Base-by-base conservation (phyloP, 495 filamentous ascomycete genomes). In the Pseudomonodictys pantanalensis region DNA sequence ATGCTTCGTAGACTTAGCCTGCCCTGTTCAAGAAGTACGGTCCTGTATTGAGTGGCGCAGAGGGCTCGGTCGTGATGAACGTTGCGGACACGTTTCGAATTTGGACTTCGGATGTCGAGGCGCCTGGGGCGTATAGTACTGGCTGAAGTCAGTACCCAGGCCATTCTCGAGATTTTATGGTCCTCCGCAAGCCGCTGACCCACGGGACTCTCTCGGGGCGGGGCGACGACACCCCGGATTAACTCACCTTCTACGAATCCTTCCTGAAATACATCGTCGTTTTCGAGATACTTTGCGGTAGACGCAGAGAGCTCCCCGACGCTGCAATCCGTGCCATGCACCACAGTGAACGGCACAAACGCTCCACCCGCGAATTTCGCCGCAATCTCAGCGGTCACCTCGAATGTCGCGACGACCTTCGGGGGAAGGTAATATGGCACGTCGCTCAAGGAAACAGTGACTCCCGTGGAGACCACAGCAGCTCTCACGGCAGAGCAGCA, bases 1-100 rank as follows among this genome's bases (percentile, higher is more conserved):
- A 79, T 7, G 78, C 77, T 60, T 76, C 69, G 44, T 73, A 75
- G 51, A 82, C 65, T 11, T 71, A 60, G 12, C 76, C 75, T 3
- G 65, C 60, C 6, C 56, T 18, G 33, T 69, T 76, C 35, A 70
- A 56, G 53, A 77, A 77, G 62, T 77, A 79, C 9, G 77, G 75
- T 1, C 77, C 76, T 2, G 71, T 47, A 1, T 69, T 61, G 17
- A 77, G 65, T 41, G 3, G 18, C 26, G 29, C 47, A 30, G 46
- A 3, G 28, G 12, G 5, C 10, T 18, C 38, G 23, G 24, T 47
- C 26, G 46, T 29, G 22, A 63, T 32, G 33, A 58, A 18, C 10
- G 32, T 32, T 17, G 25, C 53, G 9, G 49, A 23, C 20, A 10
- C 17, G 41, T 53, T 60, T n/a, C 56, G 49, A 10, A 56, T 22